Base-by-base conservation (phyloP, 768 basidiomycete genomes). In the Lactarius sp. region DNA sequence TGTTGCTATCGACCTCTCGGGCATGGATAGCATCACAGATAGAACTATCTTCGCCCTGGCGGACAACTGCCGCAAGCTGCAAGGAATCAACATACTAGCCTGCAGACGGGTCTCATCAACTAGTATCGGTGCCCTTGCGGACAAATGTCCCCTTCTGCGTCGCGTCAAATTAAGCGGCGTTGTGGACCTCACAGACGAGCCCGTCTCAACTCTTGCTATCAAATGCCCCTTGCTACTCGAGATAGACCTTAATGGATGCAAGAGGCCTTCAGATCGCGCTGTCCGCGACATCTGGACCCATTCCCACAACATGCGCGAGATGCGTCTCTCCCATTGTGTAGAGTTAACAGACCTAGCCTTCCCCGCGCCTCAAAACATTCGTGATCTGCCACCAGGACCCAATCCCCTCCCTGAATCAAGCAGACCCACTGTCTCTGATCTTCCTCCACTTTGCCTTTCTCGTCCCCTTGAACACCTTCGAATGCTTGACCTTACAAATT, bases 401-500 rank as follows among this genome's bases (percentile, higher is more conserved):
- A 71, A 75, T 64, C 75, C 75, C 16, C 75, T 75, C 70, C 68
- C 71, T n/a, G 70, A 76, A 42, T 70, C 75, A n/a, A 68, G 75
- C 59, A 68, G 67, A 63, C 49, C 74, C 66, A 54, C 52, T 8
- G n/a, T 52, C 6, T 76, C 82, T 22, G 81, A 81, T 34, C 73
- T 86, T 7, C 85, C 86, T 1, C 88, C 89, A 34, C 83, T 93
- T n/a, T 74, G 85, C 53, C 75, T 90, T 52, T 74, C 80, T 44
- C 80, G 80, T 31, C 72, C 82, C 0, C 85, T 93, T 71, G 93
- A 96, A 59, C 88, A 94, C 69, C 80, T 99, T 51, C 86, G 97
- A 44, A 89, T 93, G 83, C 81, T 98, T 51, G 97, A 99, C 75
- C 77, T 99, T 42, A 97, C 97, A 16, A 85, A 83, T 69, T 96